Conservation (phyloP, 1,139 yeast species). For the Geotrichum histeridarum region DNA sequence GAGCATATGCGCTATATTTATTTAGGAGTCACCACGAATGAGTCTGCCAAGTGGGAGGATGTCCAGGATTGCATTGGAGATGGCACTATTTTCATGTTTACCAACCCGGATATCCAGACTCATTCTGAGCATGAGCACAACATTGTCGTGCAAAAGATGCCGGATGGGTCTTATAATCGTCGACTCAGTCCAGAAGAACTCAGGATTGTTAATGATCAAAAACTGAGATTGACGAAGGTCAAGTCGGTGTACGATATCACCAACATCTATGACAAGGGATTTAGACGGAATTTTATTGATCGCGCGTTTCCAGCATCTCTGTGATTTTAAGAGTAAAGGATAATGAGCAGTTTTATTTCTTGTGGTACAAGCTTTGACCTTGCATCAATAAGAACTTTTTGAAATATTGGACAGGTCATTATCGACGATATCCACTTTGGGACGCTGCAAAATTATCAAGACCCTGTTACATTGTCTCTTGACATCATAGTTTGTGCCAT, state of each 20-base stretch:
- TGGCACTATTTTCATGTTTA: constrained; percentile 41
- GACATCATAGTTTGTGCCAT: too few species aligned
- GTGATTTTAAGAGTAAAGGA: neutral
- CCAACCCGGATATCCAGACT: constrained; percentile 21
- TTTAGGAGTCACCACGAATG: constrained; percentile 89
- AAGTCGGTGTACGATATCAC: constrained; percentile 46
- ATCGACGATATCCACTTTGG: too few species aligned
- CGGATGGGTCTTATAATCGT: constrained; percentile 32
- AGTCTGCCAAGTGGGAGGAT: constrained; percentile 75
- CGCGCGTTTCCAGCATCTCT: constrained; percentile 30
- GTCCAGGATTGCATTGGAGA: constrained; percentile 56
- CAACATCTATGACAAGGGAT: constrained; percentile 69
- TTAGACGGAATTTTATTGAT: constrained; percentile 45
- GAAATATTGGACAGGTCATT: too few species aligned
- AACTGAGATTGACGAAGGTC: constrained; percentile 34
- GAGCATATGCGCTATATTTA: constrained; percentile 61
- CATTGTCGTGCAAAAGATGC: constrained; percentile 32
- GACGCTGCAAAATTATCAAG: too few species aligned
- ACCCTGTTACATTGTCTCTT: too few species aligned
- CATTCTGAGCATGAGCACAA: constrained; percentile 23
- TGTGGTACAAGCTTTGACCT: too few species aligned
- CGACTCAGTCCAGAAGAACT: constrained; percentile 28
- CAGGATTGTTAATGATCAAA: constrained; percentile 22
- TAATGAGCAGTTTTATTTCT: too few species aligned
- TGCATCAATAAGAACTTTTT: too few species aligned